Evolutionary conservation across 2,329 filamentous ascomycete species (phyloP), one percentile per base, ranked within the genome.

Genomic region (Arachnomyces sp.): DNA sequence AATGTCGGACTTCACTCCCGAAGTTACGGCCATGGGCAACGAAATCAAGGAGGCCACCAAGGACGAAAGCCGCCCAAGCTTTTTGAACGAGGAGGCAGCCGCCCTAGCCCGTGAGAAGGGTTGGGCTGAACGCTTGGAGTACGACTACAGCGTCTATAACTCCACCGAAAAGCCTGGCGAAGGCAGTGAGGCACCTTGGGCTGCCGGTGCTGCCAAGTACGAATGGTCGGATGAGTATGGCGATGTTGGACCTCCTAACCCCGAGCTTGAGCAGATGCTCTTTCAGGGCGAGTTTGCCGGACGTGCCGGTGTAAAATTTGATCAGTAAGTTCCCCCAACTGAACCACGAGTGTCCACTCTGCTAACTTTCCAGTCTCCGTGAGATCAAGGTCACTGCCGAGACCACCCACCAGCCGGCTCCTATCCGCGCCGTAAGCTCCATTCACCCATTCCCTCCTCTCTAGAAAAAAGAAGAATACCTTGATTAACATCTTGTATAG

Each of bases 181-280:
- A 15, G 15, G 50, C 33, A 31, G 41, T 21, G 51, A 57, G 3
- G 44, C 52, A n/a, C 54, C 56, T 5, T 78, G 70, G 77, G 67
- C 70, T 38, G 67, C 68, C 29, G 75, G 75, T 40, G 81, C 78
- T n/a, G 65, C 58, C 0, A 71, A 84, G 32, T 96, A 96, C 52
- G 78, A 89, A 54, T 96, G 85, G 84, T 73, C 80, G 13, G 87
- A 88, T 8, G 86, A 94, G 2, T 85, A 75, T 50, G 92, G 90
- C 2, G 90, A 96, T 31, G 71, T 98, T 39, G 90, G 83, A 5
- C 88, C 88, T 0, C 70, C 69, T 36, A 75, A 81, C 39, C 68
- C 74, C 0, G 75, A 78, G 35, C 75, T 98, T 0, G 90, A 96
- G 67, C 52, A 73, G 6, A 69, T 82, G 51, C 77, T 98, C 5